Base-by-base conservation (phyloP, 108 stramenopile genomes). In the Heterococcus sp. region DNA sequence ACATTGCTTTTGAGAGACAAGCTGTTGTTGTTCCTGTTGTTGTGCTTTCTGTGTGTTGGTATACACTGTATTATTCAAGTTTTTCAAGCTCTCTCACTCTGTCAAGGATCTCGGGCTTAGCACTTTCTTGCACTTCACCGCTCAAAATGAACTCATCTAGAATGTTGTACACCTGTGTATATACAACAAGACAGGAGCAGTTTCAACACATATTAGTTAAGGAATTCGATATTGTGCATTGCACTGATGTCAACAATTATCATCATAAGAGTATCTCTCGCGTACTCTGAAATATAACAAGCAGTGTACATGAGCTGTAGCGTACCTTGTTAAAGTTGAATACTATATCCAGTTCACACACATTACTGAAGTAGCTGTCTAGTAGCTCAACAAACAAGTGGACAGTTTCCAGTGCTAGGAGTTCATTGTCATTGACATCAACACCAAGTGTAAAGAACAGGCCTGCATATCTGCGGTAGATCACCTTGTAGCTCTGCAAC, bases 401-500 rank as follows among this genome's bases (percentile, higher is more conserved):
- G 74, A 99, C 96, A 75, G 94, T 92, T 84, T 99, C 98, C 31
- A 97, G 88, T 78, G 92, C 93, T 46, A 89, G 89, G 78, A 99
- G 89, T 90, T 99, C 98, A 85, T 99, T 99, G 85, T 99, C 98
- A 32, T 91, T 91, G 2, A 95, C 88, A 83, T 99, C 98, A 68
- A 98, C 97, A 21, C 95, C 97, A 75, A 99, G 93, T 32, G 94
- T 94, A 72, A 99, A 99, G 87, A 95, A 98, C 65, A 99, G 87
- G 8, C 97, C 97, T 11, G 98, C 98, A 72, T 99, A 99, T 65
- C 97, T 87, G 76, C 98, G 92, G 85, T 99, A 99, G 68, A 99
- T 97, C 4, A 99, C 75, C 88, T 99, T 99, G 94, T 96, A 97
- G 75, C 87, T 94, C 83, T 95, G 93, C 2, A 40, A 76, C 76